phyloP scores from a whole-genome alignment of 768 basidiomycete genomes.

The Suillus subluteus region DNA sequence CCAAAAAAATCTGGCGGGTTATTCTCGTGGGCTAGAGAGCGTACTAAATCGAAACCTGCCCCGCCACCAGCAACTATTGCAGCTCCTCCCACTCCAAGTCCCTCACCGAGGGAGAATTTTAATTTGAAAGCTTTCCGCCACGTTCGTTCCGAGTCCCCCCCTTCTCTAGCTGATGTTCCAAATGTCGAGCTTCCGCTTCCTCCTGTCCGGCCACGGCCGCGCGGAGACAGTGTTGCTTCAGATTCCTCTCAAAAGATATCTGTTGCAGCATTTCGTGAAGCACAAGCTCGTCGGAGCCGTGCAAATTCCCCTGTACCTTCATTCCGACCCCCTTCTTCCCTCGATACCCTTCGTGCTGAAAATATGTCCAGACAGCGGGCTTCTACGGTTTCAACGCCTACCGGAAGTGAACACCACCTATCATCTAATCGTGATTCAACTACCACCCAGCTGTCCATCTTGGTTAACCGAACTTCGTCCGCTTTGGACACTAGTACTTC shows the following conservation, averaged over 20 bases:
- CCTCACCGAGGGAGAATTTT: constrained; percentile 46
- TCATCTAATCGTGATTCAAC: constrained; percentile 17
- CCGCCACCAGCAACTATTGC: constrained; percentile 40
- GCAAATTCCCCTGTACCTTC: constrained; percentile 64
- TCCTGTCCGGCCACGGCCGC: constrained; percentile 48
- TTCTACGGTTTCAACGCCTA: constrained; percentile 31
- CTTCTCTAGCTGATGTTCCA: constrained; percentile 21
- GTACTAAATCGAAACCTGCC: constrained; percentile 38
- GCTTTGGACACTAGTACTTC: constrained; percentile 23
- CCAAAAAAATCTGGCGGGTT: constrained; percentile 38
- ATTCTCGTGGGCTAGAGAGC: constrained; percentile 38
- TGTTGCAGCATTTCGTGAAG: constrained; percentile 81
- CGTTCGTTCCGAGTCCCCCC: constrained; percentile 51
- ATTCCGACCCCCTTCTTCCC: constrained; percentile 43
- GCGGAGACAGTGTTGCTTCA: constrained; percentile 61
- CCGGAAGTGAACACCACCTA: constrained; percentile 16
- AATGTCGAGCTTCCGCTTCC: constrained; percentile 37
- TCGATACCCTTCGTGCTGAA: constrained; percentile 35
- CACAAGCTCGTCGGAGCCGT: constrained; percentile 65
- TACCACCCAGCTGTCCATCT: constrained; percentile 16
- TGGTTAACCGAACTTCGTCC: constrained; percentile 15
- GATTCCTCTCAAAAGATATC: constrained; percentile 77
- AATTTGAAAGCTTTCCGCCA: constrained; percentile 79
- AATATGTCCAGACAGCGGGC: constrained; percentile 29
- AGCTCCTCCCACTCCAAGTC: constrained; percentile 27